phyloP scores from a whole-genome alignment of 148 eudicot genomes.

The Mesembryanthemum crystallinum region DNA sequence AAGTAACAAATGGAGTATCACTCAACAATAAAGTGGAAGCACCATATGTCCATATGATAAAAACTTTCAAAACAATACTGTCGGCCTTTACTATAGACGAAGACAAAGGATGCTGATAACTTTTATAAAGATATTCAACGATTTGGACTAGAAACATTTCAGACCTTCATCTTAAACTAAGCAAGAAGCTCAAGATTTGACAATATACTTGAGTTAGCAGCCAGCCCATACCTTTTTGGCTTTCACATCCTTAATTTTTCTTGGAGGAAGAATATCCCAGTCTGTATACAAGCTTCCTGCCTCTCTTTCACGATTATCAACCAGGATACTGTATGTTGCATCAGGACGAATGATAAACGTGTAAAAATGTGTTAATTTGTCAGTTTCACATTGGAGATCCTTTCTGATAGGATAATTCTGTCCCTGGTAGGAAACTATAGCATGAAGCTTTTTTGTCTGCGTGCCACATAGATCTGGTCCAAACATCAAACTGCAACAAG shows the following conservation, averaged over 20 bases:
- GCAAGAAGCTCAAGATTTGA: not conserved
- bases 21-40: not conserved
- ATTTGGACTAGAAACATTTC: not conserved
- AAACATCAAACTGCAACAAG: constrained; percentile 76
- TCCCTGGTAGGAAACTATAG: constrained; percentile 82
- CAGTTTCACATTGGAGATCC: constrained; percentile 93
- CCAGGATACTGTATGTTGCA: constrained; percentile 70
- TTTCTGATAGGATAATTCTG: constrained; percentile 87
- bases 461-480: constrained; percentile 97
- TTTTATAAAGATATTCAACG: not conserved
- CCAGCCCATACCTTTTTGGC: constrained; percentile 68
- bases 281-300: constrained; percentile 84
- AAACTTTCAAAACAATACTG: not conserved
- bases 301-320: constrained; percentile 81
- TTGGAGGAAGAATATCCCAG: constrained; percentile 94
- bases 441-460: constrained; percentile 83
- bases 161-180: not conserved
- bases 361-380: constrained; percentile 94
- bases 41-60: not conserved
- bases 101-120: not conserved
- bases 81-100: not conserved
- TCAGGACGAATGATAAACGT: constrained; percentile 86
- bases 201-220: not conserved
- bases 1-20: not conserved
- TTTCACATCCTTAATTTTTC: constrained; percentile 66